Evolutionary conservation across 176 grass and related monocot species (phyloP), one percentile per base, ranked within the genome.

Genomic region (Ananas comosus): DNA sequence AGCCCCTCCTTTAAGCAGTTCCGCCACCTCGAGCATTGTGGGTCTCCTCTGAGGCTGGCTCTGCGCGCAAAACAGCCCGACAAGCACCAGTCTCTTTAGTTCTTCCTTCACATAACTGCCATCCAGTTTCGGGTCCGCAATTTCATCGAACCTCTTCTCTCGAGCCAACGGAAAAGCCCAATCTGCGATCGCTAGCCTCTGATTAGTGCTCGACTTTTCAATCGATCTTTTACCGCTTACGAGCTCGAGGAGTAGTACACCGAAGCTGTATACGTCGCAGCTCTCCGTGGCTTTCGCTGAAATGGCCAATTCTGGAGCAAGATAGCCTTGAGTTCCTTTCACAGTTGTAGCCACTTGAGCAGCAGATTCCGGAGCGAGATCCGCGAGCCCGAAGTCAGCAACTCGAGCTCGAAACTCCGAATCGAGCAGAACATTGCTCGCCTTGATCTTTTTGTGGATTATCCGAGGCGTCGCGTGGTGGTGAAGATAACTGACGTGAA

Each of bases 261-360:
- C 91, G 49, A 96, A 96, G 74, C 91, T 96, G 25, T 90, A 96
- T 11, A 90, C 70, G 64, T 96, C 91, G 67, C 78, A 96, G 28
- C 81, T 76, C 75, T 27, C 10, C 2, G 87, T 87, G 51, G 81
- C 84, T 22, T 96, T 87, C 51, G 80, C 91, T 70, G 75, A 84
- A 75, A 84, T 87, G 29, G 86, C 54, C 51, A 80, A 96, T 66
- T 96, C 91, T 49, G 91, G 91, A 65, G 87, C 84, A 70, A 90
- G 76, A 76, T 87, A 96, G 21, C 83, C 83, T 50, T 76, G 83
- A 53, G 88, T 84, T 14, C 75, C 86, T 81, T 96, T 88, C 21
- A 72, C 51, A 2, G 65, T 70, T 65, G 86, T 82, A 48, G 85
- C 87, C 50, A 85, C 70, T 59, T 87, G 81, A 48, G 88, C 75